These are phyloP conservation scores for Scleroderma citrinum DNA, from an alignment of 768 basidiomycete species.

Conservation along the genomic window DNA sequence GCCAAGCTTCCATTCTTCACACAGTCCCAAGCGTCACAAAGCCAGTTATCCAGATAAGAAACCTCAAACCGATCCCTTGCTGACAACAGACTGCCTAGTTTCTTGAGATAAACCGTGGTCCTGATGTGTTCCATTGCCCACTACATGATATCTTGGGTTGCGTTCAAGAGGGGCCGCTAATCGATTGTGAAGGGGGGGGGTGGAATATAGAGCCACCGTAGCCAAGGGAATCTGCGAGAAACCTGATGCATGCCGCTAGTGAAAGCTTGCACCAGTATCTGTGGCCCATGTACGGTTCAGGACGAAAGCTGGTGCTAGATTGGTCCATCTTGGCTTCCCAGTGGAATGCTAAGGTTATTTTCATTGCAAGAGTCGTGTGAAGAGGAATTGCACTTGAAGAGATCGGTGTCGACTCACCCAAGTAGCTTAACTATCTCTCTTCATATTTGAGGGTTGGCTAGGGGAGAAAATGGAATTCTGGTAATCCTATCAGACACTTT, in stretches of 20 bases:
- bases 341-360: slow-evolving; percentile 67
- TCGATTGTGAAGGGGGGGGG: slow-evolving; percentile 34
- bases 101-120: neutral
- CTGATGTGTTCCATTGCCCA: slow-evolving; percentile 67
- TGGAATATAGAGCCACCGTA: slow-evolving; percentile 68
- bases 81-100: slow-evolving; percentile 1
- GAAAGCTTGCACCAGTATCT: slow-evolving; percentile 93
- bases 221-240: slow-evolving; percentile 85
- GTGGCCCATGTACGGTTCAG: slow-evolving; percentile 82
- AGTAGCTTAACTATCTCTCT: too few relatives aligned
- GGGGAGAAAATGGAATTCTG: slow-evolving; percentile 62
- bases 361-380: slow-evolving; percentile 9
- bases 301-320: slow-evolving; percentile 65
- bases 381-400: slow-evolving; percentile 50
- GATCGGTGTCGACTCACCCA: slow-evolving; percentile 63
- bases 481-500: slow-evolving; percentile 67
- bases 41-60: too few relatives aligned
- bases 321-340: slow-evolving; percentile 52
- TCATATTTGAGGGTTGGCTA: too few relatives aligned
- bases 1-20: neutral
- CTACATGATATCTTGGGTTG: slow-evolving; percentile 51
- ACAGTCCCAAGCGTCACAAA: too few relatives aligned
- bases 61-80: too few relatives aligned
- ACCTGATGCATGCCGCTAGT: slow-evolving; percentile 57
- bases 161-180: slow-evolving; percentile 57